Evolutionary conservation across 495 filamentous ascomycete species (phyloP).

Genomic region (Neurospora africana): DNA sequence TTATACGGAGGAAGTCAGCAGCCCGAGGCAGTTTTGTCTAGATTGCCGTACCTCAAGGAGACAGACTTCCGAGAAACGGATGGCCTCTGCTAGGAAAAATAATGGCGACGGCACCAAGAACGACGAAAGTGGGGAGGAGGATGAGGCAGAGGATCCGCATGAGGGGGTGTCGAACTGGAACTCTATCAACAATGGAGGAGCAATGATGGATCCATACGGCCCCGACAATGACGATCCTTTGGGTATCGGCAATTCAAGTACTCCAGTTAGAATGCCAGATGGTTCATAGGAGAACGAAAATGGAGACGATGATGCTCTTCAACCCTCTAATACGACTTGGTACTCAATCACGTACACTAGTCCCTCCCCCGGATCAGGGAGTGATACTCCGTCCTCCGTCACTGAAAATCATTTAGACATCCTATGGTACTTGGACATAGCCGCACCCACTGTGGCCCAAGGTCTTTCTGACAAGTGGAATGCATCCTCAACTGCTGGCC

Average conservation of each 20-base stretch:
- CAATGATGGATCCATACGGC: neutral
- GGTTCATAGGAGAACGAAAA: no score
- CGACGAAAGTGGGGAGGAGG: no score
- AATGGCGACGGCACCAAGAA: neutral
- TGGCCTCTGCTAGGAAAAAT: neutral
- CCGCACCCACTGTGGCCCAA: neutral
- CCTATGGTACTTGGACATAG: no score
- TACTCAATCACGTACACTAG: neutral
- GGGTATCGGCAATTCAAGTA: neutral
- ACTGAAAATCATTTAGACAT: no score
- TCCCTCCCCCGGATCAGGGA: neutral
- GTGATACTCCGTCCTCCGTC: neutral
- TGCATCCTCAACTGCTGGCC: neutral
- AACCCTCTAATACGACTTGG: neutral
- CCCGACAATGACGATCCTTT: neutral
- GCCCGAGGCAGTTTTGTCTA: no score
- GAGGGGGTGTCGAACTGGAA: neutral
- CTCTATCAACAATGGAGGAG: neutral
- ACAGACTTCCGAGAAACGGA: no score
- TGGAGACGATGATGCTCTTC: no score
- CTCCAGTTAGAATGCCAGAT: neutral
- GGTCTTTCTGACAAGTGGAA: neutral
- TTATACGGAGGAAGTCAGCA: neutral
- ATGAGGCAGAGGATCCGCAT: no score
- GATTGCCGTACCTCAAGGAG: no score